Base-by-base conservation (phyloP, 257 asterid genomes). In the Ajuga chamaepitys region DNA sequence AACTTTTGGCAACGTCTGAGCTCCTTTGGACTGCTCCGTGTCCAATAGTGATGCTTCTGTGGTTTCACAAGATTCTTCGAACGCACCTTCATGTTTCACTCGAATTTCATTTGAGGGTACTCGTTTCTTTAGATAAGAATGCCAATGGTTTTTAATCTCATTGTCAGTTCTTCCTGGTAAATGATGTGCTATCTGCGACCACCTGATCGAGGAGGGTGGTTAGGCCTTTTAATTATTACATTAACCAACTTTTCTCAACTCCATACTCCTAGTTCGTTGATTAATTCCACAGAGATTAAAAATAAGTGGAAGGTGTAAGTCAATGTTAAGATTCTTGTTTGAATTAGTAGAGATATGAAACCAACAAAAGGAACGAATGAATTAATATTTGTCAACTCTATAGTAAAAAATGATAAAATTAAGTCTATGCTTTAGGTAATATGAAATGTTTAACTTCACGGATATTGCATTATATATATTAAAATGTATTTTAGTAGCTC, bases 151-250 rank as follows among this genome's bases (percentile, higher is more conserved):
- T 45, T 88, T 88, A 20, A 86, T 81, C 75, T 88, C 95, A 13
- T 88, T 88, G 28, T 88, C 96, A 7, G 92, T 86, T 79, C 92
- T 79, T 79, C 96, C 96, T 0, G 86, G 86, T 55, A 88, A 72
- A 58, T 84, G 86, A 5, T 82, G 82, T 17, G 96, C 85, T 47
- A 88, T 86, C 35, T 79, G 88, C 45, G 96, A 81, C 96, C 96
- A 88, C 84, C 96, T 88, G 74, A n/a, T n/a, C n/a, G n/a, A n/a
- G n/a, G 13, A 18, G 47, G 30, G 47, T 17, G 46, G 46, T 57
- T 6, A 63, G 51, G 51, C 22, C 11, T 4, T 10, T 6, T 20
- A 10, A n/a, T n/a, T n/a, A n/a, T n/a, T n/a, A n/a, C n/a, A n/a
- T n/a, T n/a, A n/a, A n/a, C n/a, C n/a, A n/a, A n/a, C n/a, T n/a